Percentiles rank a stretch among this genome's conserved stretches.
Conservation (phyloP, 768 basidiomycete genomes). For the Hericium coralloides region DNA sequence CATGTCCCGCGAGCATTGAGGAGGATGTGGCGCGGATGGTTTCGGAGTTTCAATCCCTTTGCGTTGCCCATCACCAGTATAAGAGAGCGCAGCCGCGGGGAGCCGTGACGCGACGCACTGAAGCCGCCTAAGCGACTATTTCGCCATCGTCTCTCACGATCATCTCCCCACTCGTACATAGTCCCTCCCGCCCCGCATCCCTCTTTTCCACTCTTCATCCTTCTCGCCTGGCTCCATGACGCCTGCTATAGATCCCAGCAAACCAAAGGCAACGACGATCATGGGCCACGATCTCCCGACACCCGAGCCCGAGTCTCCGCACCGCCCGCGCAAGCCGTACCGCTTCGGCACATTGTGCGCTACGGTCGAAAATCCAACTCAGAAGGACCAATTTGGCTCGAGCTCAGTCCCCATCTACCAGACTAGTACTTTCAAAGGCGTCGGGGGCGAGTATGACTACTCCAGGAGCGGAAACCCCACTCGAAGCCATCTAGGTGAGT, state of each 20-base stretch:
- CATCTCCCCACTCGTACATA: neutral
- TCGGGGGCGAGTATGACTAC: conserved; percentile 87
- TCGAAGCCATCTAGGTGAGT: conserved; percentile 82
- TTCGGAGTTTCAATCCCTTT: no score
- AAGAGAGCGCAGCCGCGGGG: neutral
- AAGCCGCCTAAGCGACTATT: neutral
- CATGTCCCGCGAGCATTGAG: no score
- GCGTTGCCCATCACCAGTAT: neutral
- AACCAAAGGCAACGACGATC: conserved; percentile 2
- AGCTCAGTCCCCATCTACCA: conserved; percentile 97
- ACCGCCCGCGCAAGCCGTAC: conserved; percentile 61
- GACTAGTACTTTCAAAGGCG: conserved; percentile 95
- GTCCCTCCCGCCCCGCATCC: neutral
- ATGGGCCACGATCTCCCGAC: conserved; percentile 54
- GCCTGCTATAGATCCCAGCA: conserved; percentile 1
- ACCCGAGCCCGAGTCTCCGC: conserved; percentile 74
- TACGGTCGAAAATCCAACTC: conserved; percentile 83
- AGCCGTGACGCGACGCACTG: neutral
- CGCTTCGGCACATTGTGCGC: conserved; percentile 88
- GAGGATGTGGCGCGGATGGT: no score
- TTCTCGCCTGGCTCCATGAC: neutral
- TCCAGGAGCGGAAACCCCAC: conserved; percentile 95
- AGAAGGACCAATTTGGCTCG: conserved; percentile 93
- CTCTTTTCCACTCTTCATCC: neutral
- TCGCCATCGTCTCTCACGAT: conserved; percentile 15